Evolutionary conservation across 164 flowering plant species (phyloP), one percentile per base, ranked within the genome.

Genomic region (Chimonanthus praecox): DNA sequence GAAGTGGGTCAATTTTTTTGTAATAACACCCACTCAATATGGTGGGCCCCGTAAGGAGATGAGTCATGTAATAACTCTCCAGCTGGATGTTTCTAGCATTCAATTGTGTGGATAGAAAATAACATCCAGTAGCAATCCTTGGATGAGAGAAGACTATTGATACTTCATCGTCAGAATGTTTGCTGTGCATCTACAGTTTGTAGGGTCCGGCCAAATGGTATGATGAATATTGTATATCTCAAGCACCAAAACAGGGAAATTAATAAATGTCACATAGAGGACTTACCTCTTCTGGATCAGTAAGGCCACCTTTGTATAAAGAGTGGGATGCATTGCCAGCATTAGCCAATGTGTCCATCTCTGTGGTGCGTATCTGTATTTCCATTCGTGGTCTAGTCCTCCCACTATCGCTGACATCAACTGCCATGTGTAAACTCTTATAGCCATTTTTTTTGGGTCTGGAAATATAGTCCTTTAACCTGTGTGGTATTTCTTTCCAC

Each of bases 391-490:
- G 96, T 67, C 84, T 81, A 66, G 70, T 73, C 81, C 67, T 79
- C 20, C 83, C 89, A 81, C 73, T 70, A 20, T 85, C 91, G 76
- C 92, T 85, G 49, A 89, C 84, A 84, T 94, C 94, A 77, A 92
- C 95, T 1, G 97, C 97, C 95, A 94, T 86, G 76, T 94, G 97
- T 67, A 92, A 84, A 76, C 99, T 94, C 76, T 79, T 80, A 74
- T 94, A 92, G 6, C 99, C 99, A 85, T 95, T 95, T 71, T 85
- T 82, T 80, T 95, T 95, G 16, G 99, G 99, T 70, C 65, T 79
- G 21, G 90, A 82, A 78, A 95, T 89, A 69, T 92, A 92, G 76
- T 92, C 97, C 83, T 91, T 91, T 6, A 90, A 82, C 78, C 97
- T 80, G 68, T 80, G 79, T 2, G 94, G 91, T 47, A 92, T 82